phyloP scores from a whole-genome alignment of 2,329 filamentous ascomycete species.

The Metarhizium brunneum region DNA sequence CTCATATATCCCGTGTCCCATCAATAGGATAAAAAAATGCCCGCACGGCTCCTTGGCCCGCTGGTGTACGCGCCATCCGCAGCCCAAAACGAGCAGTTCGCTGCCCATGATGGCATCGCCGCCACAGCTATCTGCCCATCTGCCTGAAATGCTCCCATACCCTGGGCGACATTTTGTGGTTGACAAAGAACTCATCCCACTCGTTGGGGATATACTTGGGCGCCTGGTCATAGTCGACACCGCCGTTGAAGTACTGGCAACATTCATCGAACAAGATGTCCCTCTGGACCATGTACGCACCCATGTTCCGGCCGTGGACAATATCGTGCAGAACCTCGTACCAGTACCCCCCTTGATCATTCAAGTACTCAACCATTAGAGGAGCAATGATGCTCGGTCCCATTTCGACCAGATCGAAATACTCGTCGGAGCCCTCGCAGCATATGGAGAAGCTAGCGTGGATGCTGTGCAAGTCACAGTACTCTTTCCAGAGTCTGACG shows the following conservation, averaged over 20 bases:
- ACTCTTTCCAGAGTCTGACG: too few relatives aligned
- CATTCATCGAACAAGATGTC: not conserved
- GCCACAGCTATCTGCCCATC: too few relatives aligned
- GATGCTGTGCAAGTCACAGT: too few relatives aligned
- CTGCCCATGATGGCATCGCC: too few relatives aligned
- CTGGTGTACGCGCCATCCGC: too few relatives aligned
- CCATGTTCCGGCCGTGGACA: not conserved
- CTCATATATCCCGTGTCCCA: too few relatives aligned
- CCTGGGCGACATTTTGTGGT: not conserved
- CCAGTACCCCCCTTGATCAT: not conserved
- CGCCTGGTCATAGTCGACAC: not conserved
- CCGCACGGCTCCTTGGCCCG: too few relatives aligned
- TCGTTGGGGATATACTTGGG: not conserved
- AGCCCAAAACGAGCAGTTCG: too few relatives aligned
- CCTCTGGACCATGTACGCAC: not conserved
- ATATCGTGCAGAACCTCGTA: not conserved
- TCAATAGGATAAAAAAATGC: too few relatives aligned
- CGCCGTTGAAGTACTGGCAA: not conserved
- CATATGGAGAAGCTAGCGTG: fast-evolving
- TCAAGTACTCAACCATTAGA: not conserved
- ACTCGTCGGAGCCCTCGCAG: too few relatives aligned
- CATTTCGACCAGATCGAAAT: not conserved
- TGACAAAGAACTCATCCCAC: not conserved
- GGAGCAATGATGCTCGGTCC: not conserved
- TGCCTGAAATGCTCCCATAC: not conserved